A percentile compares a stretch with the other conserved stretches of the same genome.
Evolutionary conservation across 345 rosid species (phyloP).

Genomic region (Euphorbia tirucalli): DNA sequence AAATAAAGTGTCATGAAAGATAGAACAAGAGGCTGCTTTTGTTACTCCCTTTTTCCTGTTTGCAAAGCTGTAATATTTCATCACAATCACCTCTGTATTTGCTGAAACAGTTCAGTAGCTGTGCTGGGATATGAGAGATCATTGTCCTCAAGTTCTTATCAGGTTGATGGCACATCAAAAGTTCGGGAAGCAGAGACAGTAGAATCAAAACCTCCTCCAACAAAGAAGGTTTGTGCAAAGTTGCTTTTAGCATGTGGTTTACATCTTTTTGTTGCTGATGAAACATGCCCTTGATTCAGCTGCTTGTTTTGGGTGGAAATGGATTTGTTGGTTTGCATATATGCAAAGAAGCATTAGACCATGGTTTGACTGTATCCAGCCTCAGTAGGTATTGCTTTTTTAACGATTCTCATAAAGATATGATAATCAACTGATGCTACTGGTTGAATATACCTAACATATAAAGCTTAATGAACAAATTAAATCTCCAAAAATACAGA

Average conservation of each 20-base stretch:
- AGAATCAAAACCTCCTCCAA: conserved; percentile 9
- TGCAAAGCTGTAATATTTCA: not conserved
- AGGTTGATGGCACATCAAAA: conserved; percentile 13
- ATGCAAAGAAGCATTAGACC: conserved; percentile 32
- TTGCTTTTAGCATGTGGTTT: not conserved
- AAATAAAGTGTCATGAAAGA: not conserved
- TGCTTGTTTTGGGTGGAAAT: conserved; percentile 42
- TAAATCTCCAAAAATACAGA: too few species aligned
- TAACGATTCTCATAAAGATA: not conserved
- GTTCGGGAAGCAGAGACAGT: conserved; percentile 16
- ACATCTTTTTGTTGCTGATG: not conserved
- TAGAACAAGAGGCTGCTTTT: not conserved
- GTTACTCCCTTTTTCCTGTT: not conserved
- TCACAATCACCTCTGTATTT: not conserved
- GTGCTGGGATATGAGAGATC: conserved; percentile 21
- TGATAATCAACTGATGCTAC: not conserved
- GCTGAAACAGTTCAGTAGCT: conserved; percentile 15
- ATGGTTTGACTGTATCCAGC: conserved; percentile 35
- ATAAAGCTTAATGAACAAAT: too few species aligned
- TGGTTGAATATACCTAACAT: too few species aligned
- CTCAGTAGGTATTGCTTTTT: conserved; percentile 36
- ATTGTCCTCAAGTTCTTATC: conserved; percentile 23
- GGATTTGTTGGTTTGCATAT: conserved; percentile 45
- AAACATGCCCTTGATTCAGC: conserved; percentile 19
- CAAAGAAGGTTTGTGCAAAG: conserved; percentile 22